These are phyloP conservation scores for Suhomyces maxii DNA, from an alignment of 1,139 yeast genomes.

Conservation along the genomic window DNA sequence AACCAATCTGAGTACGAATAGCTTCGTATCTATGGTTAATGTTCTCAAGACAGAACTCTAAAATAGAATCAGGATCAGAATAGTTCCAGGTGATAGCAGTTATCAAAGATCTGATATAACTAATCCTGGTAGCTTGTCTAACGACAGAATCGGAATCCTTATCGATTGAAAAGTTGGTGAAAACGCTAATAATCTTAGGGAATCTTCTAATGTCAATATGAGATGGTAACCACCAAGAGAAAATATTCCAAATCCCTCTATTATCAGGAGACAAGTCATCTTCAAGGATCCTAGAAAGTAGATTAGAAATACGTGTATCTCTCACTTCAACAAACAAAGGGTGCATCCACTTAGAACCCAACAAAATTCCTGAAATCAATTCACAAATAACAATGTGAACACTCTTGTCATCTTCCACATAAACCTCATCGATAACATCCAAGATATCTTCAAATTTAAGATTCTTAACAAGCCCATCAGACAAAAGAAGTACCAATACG, in stretches of 20 bases:
- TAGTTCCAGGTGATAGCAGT: constrained; percentile 60
- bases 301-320: constrained; percentile 47
- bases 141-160: constrained; percentile 63
- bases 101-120: constrained; percentile 56
- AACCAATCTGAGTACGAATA: constrained; percentile 72
- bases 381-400: constrained; percentile 66
- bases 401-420: constrained; percentile 61
- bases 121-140: constrained; percentile 62
- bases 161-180: constrained; percentile 52
- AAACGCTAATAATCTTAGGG: constrained; percentile 48
- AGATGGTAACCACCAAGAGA: constrained; percentile 73
- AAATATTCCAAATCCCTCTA: constrained; percentile 71
- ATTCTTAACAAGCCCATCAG: constrained; percentile 39
- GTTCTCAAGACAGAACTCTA: constrained; percentile 51
- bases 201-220: constrained; percentile 68
- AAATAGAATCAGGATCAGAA: constrained; percentile 48
- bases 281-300: constrained; percentile 49
- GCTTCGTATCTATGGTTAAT: constrained; percentile 68
- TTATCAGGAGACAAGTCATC: constrained; percentile 77
- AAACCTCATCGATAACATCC: constrained; percentile 49
- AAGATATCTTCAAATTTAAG: constrained; percentile 48
- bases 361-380: constrained; percentile 56
- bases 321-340: constrained; percentile 29
- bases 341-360: constrained; percentile 44
- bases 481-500: constrained; percentile 44